phyloP scores from a whole-genome alignment of 495 filamentous ascomycete species.

The Darksidea phi region DNA sequence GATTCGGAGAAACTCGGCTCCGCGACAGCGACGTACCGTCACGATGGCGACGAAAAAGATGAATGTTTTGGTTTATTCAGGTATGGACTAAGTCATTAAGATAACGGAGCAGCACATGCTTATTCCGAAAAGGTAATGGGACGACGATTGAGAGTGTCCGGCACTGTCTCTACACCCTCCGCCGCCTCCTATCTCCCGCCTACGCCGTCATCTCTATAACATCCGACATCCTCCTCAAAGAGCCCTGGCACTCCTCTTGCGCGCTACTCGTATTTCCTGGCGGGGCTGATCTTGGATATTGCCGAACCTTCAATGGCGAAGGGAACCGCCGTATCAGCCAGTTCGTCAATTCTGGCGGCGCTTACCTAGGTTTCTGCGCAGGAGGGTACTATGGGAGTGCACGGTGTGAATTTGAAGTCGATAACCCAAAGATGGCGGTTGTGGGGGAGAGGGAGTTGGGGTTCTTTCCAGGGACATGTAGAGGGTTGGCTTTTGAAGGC shows the following conservation, averaged over 20 bases:
- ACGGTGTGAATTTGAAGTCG: conserved; percentile 87
- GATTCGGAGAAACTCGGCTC: conserved; percentile 20
- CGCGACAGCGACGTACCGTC: conserved; percentile 33
- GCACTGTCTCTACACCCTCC: conserved; percentile 84
- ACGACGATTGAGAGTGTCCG: conserved; percentile 84
- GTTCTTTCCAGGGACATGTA: conserved; percentile 84
- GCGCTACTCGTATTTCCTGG: conserved; percentile 89
- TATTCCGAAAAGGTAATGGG: conserved; percentile 63
- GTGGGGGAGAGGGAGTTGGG: conserved; percentile 79
- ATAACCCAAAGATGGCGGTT: conserved; percentile 77
- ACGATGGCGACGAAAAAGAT: conserved; percentile 63
- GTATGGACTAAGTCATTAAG: conserved; percentile 45
- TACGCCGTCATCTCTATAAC: conserved; percentile 89
- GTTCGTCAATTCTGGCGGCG: conserved; percentile 81
- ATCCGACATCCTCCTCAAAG: conserved; percentile 75
- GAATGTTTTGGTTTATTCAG: conserved; percentile 86
- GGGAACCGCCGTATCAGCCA: conserved; percentile 81
- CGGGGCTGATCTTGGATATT: conserved; percentile 92
- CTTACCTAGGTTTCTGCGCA: conserved; percentile 88
- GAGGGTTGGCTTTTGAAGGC: conserved; percentile 83
- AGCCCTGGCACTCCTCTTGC: conserved; percentile 87
- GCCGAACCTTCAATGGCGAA: conserved; percentile 78
- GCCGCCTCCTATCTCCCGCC: conserved; percentile 83
- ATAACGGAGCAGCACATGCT: neutral
- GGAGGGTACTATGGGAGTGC: conserved; percentile 86